These are phyloP conservation scores for Dactylellina leptospora DNA, from an alignment of 2,329 filamentous ascomycete genomes.

Conservation along the genomic window DNA sequence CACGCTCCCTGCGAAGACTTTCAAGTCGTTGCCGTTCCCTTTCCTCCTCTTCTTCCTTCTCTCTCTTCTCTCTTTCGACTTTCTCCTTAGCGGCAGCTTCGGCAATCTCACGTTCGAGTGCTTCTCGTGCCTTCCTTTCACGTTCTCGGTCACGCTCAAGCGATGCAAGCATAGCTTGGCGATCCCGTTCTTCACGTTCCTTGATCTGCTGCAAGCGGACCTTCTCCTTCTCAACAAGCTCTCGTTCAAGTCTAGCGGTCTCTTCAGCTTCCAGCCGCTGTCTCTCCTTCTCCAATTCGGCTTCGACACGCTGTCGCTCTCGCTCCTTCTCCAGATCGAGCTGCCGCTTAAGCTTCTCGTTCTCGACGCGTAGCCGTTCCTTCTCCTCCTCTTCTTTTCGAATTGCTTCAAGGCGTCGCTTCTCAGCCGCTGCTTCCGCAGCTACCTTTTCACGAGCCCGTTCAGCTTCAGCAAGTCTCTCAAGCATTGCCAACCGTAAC, in stretches of 20 bases:
- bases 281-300: slow-evolving; percentile 57
- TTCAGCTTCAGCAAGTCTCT: slow-evolving; percentile 41
- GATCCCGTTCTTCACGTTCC: slow-evolving; percentile 49
- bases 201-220: slow-evolving; percentile 51
- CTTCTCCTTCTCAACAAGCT: slow-evolving; percentile 55
- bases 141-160: slow-evolving; percentile 55
- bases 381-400: slow-evolving; percentile 59
- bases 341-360: slow-evolving; percentile 58
- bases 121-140: slow-evolving; percentile 55
- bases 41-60: slow-evolving; percentile 62
- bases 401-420: slow-evolving; percentile 54
- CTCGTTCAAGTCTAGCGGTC: slow-evolving; percentile 53
- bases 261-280: slow-evolving; percentile 44
- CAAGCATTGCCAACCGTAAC: slow-evolving; percentile 41
- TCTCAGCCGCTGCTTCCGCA: slow-evolving; percentile 79
- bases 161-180: slow-evolving; percentile 46
- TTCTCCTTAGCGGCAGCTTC: slow-evolving; percentile 58
- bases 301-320: slow-evolving; percentile 52
- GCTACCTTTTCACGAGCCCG: slow-evolving; percentile 78
- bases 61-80: slow-evolving; percentile 59
- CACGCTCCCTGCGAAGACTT: slow-evolving; percentile 56
- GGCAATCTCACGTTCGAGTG: slow-evolving; percentile 52
- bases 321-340: slow-evolving; percentile 60
- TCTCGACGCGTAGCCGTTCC: slow-evolving; percentile 56
- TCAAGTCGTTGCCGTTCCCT: slow-evolving; percentile 57